Evolutionary conservation across 257 asterid genomes (phyloP), one percentile per base, ranked within the genome.

Genomic region (Forsythia suspensa): DNA sequence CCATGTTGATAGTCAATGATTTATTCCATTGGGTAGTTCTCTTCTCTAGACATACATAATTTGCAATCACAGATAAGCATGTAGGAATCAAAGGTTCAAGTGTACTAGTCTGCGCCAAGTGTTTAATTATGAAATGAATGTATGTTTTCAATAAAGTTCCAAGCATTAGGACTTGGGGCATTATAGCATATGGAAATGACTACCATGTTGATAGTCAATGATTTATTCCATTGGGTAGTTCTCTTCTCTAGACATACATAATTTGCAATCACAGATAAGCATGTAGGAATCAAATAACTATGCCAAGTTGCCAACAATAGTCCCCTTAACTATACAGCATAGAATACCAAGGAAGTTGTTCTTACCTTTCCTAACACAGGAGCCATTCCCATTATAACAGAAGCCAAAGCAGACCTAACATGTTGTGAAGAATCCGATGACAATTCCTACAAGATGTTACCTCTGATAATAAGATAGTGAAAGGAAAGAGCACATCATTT

Each of bases 301-400:
- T 21, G 39, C 7, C 67, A 63, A 63, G 38, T 63, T 9, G 39
- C 39, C 38, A 21, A 34, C 37, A 9, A 8, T 63, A 63, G 38
- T 61, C 69, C 12, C 36, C 16, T 21, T 20, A 61, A 15, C 69
- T 21, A 21, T 21, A 24, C 38, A 24, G 6, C 12, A 63, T 24
- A 21, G 40, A 36, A 63, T 63, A 29, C 40, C 38, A 24, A 29
- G 70, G 67, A 59, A n/a, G 20, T 63, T 18, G 12, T 24, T 9
- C 39, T 80, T 70, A 94, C 98, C 96, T 94, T 94, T 57, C 96
- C 98, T 72, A 94, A 81, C 39, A 94, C 92, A 16, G 97, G 97
- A 84, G 98, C 97, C 98, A 94, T 94, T 83, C 98, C 98, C 98
- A 94, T 94, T 73, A 94, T 94, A 72, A 94, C 97, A 55, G 98